Evolutionary conservation across 768 basidiomycete species (phyloP).

Genomic region (Albatrellus ellisii): DNA sequence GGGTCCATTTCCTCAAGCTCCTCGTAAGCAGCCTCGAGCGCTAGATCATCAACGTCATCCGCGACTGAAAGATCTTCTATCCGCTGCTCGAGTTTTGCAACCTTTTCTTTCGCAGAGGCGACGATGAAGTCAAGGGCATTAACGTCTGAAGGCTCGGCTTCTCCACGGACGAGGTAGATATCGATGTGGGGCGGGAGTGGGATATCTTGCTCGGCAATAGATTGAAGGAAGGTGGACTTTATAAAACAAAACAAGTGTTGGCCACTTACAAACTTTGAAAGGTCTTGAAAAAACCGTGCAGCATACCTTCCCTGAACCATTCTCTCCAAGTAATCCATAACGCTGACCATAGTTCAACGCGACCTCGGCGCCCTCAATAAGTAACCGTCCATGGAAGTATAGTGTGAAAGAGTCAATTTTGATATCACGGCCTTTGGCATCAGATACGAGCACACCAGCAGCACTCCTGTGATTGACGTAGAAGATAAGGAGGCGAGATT

Average conservation of each 20-base stretch:
- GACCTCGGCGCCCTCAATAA: conserved; percentile 59
- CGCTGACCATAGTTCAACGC: conserved; percentile 82
- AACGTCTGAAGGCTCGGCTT: conserved; percentile 88
- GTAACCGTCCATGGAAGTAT: conserved; percentile 90
- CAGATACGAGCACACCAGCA: conserved; percentile 86
- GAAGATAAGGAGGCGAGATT: conserved; percentile 2
- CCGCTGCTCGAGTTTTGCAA: conserved; percentile 81
- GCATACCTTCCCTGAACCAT: conserved; percentile 94
- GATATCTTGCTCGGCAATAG: conserved; percentile 90
- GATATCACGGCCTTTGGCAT: conserved; percentile 88
- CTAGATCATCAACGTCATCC: conserved; percentile 78
- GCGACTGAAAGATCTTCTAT: conserved; percentile 91
- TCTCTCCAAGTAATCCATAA: conserved; percentile 93
- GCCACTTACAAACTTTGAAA: conserved; percentile 2
- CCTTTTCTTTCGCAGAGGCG: conserved; percentile 83
- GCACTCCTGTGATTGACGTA: conserved; percentile 49
- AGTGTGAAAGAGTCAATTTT: conserved; percentile 94
- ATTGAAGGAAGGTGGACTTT: conserved; percentile 92
- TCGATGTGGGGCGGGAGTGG: conserved; percentile 92
- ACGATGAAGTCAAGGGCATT: conserved; percentile 98
- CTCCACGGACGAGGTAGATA: conserved; percentile 93
- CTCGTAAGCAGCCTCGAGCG: conserved; percentile 84
- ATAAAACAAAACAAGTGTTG: conserved; percentile 2
- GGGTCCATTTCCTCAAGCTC: conserved; percentile 97
- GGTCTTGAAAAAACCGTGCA: too few species aligned